Evolutionary conservation across 768 basidiomycete genomes (phyloP).

Genomic region (Ephemerocybe angulata): DNA sequence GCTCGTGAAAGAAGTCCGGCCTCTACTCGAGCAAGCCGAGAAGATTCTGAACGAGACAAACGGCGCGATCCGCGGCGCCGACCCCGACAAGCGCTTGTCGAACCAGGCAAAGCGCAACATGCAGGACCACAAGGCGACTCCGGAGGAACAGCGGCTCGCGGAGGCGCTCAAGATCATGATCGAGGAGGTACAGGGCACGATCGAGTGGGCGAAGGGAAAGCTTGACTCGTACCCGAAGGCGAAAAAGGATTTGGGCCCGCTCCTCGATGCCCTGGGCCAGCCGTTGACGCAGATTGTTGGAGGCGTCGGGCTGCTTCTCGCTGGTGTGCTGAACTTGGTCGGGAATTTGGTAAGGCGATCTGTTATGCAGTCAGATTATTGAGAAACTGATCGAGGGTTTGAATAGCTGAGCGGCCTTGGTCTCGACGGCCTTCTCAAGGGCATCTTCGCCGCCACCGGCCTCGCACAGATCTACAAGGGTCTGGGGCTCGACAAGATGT

Average conservation of each 20-base stretch:
- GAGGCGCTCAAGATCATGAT: constrained; percentile 35
- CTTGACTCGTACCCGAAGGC: constrained; percentile 35
- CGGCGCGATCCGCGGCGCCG: constrained; percentile 33
- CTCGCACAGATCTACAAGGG: constrained; percentile 33
- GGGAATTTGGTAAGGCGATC: constrained; percentile 21
- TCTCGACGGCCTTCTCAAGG: constrained; percentile 29
- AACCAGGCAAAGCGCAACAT: constrained; percentile 32
- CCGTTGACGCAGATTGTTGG: constrained; percentile 37
- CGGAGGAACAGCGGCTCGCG: constrained; percentile 36
- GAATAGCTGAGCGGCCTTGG: constrained; percentile 28
- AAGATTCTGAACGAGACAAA: constrained; percentile 36
- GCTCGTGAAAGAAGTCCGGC: constrained; percentile 33
- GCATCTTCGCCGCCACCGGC: constrained; percentile 29
- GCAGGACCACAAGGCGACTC: constrained; percentile 34
- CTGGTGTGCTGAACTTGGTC: constrained; percentile 34
- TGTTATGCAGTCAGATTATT: background rate
- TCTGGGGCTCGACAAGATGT: constrained; percentile 29
- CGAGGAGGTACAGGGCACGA: constrained; percentile 35
- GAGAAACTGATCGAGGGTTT: background rate
- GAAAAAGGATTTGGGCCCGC: constrained; percentile 34
- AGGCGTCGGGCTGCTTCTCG: constrained; percentile 32
- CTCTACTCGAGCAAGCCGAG: constrained; percentile 35
- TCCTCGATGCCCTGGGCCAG: constrained; percentile 34
- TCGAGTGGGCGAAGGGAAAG: constrained; percentile 36
- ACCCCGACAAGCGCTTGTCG: constrained; percentile 19